phyloP scores from a whole-genome alignment of 1,284 basidiomycete species.

The Tremellales sp. region DNA sequence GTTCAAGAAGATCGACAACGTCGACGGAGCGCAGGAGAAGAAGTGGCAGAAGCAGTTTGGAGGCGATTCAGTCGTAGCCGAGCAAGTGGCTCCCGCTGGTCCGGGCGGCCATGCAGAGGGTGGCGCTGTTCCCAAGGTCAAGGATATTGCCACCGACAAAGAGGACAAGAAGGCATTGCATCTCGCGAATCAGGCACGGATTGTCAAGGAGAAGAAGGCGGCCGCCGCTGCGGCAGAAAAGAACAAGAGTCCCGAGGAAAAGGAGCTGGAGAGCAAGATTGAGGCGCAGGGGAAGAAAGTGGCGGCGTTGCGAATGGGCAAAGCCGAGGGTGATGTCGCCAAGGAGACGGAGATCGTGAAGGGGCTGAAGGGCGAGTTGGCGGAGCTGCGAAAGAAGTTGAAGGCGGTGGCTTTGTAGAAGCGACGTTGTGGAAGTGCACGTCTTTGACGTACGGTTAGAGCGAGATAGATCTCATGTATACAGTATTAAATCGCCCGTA shows the following conservation, averaged over 20 bases:
- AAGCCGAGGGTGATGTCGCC: constrained; percentile 52
- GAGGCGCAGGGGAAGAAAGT: constrained; percentile 69
- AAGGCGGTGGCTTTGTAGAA: constrained; percentile 22
- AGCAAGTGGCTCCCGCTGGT: constrained; percentile 29
- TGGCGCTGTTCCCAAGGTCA: constrained; percentile 36
- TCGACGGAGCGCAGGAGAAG: constrained; percentile 72
- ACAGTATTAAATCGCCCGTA: too few relatives aligned
- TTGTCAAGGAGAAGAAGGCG: constrained; percentile 34
- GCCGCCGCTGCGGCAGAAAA: constrained; percentile 34
- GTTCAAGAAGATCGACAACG: constrained; percentile 83
- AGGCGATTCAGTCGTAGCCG: constrained; percentile 53
- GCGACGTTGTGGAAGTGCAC: not conserved
- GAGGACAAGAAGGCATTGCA: constrained; percentile 39
- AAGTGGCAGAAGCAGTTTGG: constrained; percentile 79
- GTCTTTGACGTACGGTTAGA: too few relatives aligned
- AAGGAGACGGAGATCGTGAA: constrained; percentile 55
- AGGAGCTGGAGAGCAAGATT: constrained; percentile 57
- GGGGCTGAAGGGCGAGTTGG: constrained; percentile 63
- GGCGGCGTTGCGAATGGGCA: constrained; percentile 63
- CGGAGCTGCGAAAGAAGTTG: constrained; percentile 49
- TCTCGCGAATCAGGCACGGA: constrained; percentile 13
- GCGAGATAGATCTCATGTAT: too few relatives aligned
- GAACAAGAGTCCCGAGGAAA: constrained; percentile 48
- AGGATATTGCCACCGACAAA: constrained; percentile 27
- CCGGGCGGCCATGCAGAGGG: constrained; percentile 37